Evolutionary conservation across 345 rosid species (phyloP).

Genomic region (Melaleuca quinquenervia): DNA sequence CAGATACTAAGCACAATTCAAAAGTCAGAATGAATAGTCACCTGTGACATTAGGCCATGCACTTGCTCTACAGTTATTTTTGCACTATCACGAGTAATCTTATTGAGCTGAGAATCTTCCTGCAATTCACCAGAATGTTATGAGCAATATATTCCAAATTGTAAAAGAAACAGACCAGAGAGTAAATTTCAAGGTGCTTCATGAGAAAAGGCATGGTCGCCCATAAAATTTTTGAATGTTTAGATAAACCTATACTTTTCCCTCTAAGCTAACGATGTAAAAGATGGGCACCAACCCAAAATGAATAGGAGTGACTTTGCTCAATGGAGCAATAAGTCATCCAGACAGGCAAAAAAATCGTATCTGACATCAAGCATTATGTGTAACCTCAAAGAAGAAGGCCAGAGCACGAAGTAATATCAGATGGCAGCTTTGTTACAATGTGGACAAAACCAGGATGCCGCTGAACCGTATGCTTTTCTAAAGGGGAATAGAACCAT

Average conservation of each 20-base stretch:
- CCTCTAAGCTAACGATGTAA: background rate
- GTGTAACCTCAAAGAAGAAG: background rate
- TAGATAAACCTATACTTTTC: background rate
- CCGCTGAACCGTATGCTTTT: background rate
- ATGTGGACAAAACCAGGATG: background rate
- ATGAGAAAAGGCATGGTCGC: background rate
- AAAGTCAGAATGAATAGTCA: constrained; percentile 10
- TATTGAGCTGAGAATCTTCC: constrained; percentile 97
- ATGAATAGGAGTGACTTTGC: background rate
- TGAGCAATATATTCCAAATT: background rate
- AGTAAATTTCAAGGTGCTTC: background rate
- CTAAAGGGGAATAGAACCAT: background rate
- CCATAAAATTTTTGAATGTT: background rate
- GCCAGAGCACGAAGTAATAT: background rate
- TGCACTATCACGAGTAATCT: constrained; percentile 94
- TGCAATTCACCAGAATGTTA: constrained; percentile 15
- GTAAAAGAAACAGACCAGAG: background rate
- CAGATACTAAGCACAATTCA: background rate
- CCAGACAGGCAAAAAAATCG: background rate
- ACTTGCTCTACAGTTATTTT: constrained; percentile 97
- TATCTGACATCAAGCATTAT: background rate
- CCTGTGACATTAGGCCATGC: constrained; percentile 99
- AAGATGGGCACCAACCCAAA: background rate
- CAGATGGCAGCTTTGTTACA: background rate
- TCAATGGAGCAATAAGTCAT: background rate